Base-by-base conservation (phyloP, 1,284 basidiomycete species). In the Cryptococcus amylolentus region DNA sequence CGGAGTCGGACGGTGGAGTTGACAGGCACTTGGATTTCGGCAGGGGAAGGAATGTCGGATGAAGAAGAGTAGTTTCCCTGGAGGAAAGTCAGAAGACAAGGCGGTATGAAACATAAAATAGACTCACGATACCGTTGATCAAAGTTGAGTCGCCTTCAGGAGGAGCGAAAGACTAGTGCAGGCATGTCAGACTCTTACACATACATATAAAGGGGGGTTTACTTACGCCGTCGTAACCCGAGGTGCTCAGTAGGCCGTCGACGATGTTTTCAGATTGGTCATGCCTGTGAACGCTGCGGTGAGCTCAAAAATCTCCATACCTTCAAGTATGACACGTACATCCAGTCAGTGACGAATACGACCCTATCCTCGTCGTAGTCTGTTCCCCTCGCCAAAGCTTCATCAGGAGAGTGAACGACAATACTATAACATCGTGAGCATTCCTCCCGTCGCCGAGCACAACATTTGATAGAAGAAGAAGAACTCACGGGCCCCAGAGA, bases 281-380 rank as follows among this genome's bases (percentile, higher is more conserved):
- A 52, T 69, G 55, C 58, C 66, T 67, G 38, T 14, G 9, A 27
- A 16, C 28, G 8, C 28, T 10, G 44, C 14, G 14, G 13, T 48
- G 23, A 23, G 23, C 23, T 23, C 23, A 23, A 23, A 23, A 2
- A 7, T 9, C 45, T n/a, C n/a, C 35, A 9, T 40, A 31, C 27
- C 13, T 35, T 9, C 13, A 16, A 6, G 10, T 8, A 26, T 10
- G 13, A 14, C 3, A 57, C 64, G 58, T 28, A 68, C 66, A 66
- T 61, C 68, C 68, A 69, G 53, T 71, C 68, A 1, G 50, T 16
- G 13, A 71, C 46, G 13, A 63, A 55, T 14, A 68, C 37, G 6
- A 68, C 49, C 9, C 55, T 38, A 43, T 69, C 69, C n/a, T 61
- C 55, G 47, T 71, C 65, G 37, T 56, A 69, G 40, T 66, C 56